Base-by-base conservation (phyloP, 495 filamentous ascomycete species). In the Tetracladium setigerum region DNA sequence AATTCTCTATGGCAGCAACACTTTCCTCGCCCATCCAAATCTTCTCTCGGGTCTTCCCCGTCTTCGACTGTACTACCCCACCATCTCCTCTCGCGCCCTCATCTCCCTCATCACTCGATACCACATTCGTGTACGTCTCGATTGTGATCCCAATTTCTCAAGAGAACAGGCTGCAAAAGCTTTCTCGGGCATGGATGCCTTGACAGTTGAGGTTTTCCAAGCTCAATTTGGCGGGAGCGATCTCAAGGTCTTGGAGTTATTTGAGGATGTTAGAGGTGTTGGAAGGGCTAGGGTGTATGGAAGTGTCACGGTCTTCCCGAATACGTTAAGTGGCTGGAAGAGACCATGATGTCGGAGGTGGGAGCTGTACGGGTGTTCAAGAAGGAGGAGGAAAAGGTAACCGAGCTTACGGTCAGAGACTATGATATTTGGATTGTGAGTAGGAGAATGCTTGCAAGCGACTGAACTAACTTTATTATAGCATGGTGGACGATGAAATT, bases 181-280 rank as follows among this genome's bases (percentile, higher is more conserved):
- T 12, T 72, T 79, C 50, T 59, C 54, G 5, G 64, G 64, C 15
- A 60, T 60, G 33, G 66, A 70, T 45, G 66, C 68, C 52, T 55
- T 80, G 6, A 62, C 65, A 13, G 47, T 79, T 41, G 62, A 73
- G 44, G 59, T 70, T 1, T 71, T 65, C 52, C 71, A 72, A 56
- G 55, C 66, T 7, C 60, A 63, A 52, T 76, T 68, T 53, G 63
- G 63, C 27, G 64, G 64, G 24, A 56, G 52, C 27, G 67, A 67
- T 24, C 62, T 62, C 38, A 60, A 54, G 13, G 63, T 59, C 13
- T 59, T 79, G 47, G 57, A 56, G 30, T 54, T 65, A 44, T 78
- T 79, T 50, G 71, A 72, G 54, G 68, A 62, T 7, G 68, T 81
- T 1, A 56, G 76, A 24, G 76, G 72, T 0, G 72, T 79, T 9